These are phyloP conservation scores for Macrophomina tecta DNA, from an alignment of 2,329 filamentous ascomycete genomes.

Conservation along the genomic window DNA sequence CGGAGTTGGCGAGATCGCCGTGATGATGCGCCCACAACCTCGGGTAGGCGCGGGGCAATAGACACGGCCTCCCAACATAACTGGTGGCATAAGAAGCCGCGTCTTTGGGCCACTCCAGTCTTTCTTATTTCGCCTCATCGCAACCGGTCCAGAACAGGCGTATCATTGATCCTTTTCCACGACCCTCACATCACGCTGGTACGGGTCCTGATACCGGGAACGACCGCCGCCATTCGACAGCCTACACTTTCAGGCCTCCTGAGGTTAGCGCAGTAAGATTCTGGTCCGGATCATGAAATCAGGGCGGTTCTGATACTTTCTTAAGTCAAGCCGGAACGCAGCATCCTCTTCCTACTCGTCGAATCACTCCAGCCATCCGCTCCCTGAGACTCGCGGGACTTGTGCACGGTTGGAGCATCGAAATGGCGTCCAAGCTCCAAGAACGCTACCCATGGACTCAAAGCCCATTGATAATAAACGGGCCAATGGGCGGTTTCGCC, in stretches of 20 bases:
- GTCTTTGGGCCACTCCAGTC: not conserved
- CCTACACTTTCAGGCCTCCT: no score
- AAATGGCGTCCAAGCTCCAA: constrained; percentile 1
- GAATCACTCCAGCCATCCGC: no score
- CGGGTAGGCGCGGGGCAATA: not conserved
- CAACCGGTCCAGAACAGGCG: not conserved
- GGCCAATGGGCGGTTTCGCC: constrained; percentile 15
- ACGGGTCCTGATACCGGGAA: no score
- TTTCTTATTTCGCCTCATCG: not conserved
- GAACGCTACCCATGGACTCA: constrained; percentile 13
- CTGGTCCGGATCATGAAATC: no score
- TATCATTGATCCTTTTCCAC: not conserved
- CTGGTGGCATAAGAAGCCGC: not conserved
- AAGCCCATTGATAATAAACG: constrained; percentile 11
- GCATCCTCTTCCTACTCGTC: no score
- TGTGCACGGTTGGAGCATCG: not conserved
- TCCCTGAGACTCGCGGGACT: no score
- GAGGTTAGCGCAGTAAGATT: no score
- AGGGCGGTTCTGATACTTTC: no score
- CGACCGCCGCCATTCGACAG: no score
- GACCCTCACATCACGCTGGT: no score
- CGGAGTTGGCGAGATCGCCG: not conserved
- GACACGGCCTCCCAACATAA: not conserved
- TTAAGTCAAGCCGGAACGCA: no score
- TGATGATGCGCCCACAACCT: not conserved